Percentiles rank a stretch among this genome's conserved stretches.
Evolutionary conservation across 768 basidiomycete genomes (phyloP).

Genomic region (Cystofilobasidium bisporidii): DNA sequence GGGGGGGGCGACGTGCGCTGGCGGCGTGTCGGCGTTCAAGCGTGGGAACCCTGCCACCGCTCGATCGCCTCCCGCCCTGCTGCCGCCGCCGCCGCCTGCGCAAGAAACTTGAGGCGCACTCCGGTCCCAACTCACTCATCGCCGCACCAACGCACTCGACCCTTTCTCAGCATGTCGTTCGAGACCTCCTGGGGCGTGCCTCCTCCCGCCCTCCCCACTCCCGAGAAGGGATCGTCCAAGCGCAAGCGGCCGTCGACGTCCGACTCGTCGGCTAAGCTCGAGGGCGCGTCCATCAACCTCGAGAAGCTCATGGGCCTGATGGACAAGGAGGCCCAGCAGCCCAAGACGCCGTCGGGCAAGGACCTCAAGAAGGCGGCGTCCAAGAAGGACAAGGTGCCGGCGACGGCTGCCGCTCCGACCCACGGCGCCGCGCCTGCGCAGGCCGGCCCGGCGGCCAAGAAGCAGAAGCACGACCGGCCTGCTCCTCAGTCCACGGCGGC

Average conservation of each 20-base stretch:
- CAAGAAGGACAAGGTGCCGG: slow-evolving; percentile 14
- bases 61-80: too few relatives aligned
- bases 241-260: slow-evolving; percentile 16
- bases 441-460: slow-evolving; percentile 1
- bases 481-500: background rate
- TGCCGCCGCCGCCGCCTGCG: too few relatives aligned
- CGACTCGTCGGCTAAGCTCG: background rate
- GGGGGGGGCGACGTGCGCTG: too few relatives aligned
- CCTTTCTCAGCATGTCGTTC: slow-evolving; percentile 17
- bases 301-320: slow-evolving; percentile 27
- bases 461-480: slow-evolving; percentile 3
- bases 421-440: background rate
- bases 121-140: too few relatives aligned
- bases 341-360: slow-evolving; percentile 10
- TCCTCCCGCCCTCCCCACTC: slow-evolving; percentile 9
- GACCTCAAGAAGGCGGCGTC: slow-evolving; percentile 1
- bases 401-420: background rate
- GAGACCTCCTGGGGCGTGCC: slow-evolving; percentile 24
- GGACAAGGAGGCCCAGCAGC: slow-evolving; percentile 15
- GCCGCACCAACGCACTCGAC: too few relatives aligned
- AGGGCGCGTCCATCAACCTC: slow-evolving; percentile 18
- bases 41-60: too few relatives aligned
- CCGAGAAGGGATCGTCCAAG: background rate
- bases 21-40: too few relatives aligned
- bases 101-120: too few relatives aligned